Evolutionary conservation across 1,139 yeast species (phyloP).

Genomic region (Yamadazyma spencermartinsiae): DNA sequence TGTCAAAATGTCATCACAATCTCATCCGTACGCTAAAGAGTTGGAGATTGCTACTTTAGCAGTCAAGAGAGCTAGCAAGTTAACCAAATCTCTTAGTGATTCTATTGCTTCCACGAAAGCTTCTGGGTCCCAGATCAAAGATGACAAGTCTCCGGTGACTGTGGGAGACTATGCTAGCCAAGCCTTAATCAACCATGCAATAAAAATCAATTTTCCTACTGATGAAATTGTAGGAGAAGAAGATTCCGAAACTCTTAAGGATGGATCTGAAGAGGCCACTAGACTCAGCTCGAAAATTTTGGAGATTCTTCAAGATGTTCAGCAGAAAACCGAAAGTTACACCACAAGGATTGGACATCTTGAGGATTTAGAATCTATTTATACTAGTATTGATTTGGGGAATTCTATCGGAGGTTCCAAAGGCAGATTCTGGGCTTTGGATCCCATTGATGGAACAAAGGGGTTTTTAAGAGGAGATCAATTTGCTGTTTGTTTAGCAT

Average conservation of each 20-base stretch:
- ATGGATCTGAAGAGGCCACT: constrained; percentile 37
- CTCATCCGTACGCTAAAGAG: constrained; percentile 51
- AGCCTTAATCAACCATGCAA: constrained; percentile 84
- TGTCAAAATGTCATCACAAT: constrained; percentile 5
- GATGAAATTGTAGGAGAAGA: constrained; percentile 96
- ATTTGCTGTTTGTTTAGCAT: constrained; percentile 91
- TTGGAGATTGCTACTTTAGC: constrained; percentile 81
- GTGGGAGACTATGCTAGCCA: constrained; percentile 97
- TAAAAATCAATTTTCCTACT: constrained; percentile 71
- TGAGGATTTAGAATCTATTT: constrained; percentile 48
- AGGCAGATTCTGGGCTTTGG: constrained; percentile 95
- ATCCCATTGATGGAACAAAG: constrained; percentile 97
- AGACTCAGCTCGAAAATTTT: constrained; percentile 46
- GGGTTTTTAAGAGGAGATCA: constrained; percentile 96
- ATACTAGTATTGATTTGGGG: constrained; percentile 74
- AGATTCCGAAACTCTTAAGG: constrained; percentile 66
- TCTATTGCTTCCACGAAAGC: constrained; percentile 60
- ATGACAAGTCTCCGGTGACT: constrained; percentile 93
- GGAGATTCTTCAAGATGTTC: constrained; percentile 49
- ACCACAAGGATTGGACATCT: constrained; percentile 41
- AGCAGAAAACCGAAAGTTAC: constrained; percentile 27
- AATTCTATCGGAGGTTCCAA: constrained; percentile 70
- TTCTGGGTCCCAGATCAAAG: constrained; percentile 70
- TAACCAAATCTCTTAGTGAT: constrained; percentile 73
- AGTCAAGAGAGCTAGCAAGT: constrained; percentile 79